phyloP scores from a whole-genome alignment of 108 stramenopile genomes.

The Pseudonitzschia multiseries region DNA sequence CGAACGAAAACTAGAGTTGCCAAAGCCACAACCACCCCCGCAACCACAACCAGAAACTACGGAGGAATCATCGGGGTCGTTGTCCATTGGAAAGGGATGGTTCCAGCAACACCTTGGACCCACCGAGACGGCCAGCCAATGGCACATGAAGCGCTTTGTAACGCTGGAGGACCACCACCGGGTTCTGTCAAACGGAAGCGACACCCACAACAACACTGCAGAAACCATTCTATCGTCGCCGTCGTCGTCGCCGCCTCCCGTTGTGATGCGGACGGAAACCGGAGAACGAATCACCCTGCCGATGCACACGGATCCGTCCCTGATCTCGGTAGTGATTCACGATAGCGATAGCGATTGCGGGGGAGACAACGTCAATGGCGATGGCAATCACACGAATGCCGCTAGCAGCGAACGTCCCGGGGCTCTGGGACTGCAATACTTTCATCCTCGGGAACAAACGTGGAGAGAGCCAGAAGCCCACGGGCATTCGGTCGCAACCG shows the following conservation, averaged over 20 bases:
- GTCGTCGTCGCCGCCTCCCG: neutral
- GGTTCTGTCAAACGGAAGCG: no score
- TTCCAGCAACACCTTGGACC: conserved; percentile 65
- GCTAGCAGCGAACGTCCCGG: conserved; percentile 16
- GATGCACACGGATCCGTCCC: conserved; percentile 83
- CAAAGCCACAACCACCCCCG: no score
- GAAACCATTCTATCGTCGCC: no score
- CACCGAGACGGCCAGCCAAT: conserved; percentile 63
- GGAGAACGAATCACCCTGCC: conserved; percentile 47
- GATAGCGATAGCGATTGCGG: conserved; percentile 47
- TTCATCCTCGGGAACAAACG: conserved; percentile 3
- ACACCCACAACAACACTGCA: no score
- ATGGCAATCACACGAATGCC: no score
- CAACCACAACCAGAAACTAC: neutral
- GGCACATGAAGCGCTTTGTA: conserved; percentile 81
- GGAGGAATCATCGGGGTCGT: neutral
- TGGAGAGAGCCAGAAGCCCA: conserved; percentile 64
- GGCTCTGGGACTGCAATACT: neutral
- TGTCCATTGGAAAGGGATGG: conserved; percentile 27
- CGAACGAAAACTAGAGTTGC: conserved; percentile 47
- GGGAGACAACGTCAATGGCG: no score
- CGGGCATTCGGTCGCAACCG: conserved; percentile 69
- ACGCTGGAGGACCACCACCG: no score
- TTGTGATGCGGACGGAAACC: conserved; percentile 25
- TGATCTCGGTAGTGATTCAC: conserved; percentile 75